Conservation (phyloP, 495 filamentous ascomycete species). For the Podospora conica region DNA sequence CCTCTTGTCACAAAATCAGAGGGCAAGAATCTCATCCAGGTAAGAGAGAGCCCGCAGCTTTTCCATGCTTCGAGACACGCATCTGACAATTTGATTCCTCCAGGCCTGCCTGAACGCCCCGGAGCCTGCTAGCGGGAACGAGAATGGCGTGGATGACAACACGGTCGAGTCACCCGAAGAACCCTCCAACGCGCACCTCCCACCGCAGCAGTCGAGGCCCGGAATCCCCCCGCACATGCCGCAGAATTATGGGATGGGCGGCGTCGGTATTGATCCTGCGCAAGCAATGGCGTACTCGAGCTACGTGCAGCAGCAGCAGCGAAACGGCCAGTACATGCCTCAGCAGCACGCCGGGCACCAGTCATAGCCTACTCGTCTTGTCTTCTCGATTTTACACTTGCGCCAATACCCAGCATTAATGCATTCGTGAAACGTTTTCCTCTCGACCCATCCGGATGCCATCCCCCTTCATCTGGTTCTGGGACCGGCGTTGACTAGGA, state of each 20-base stretch:
- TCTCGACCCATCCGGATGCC: constrained; percentile 25
- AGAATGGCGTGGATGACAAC: constrained; percentile 84
- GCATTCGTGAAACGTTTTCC: constrained; percentile 40
- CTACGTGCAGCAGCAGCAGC: constrained; percentile 51
- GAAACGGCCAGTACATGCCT: constrained; percentile 47
- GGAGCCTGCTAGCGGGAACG: constrained; percentile 76
- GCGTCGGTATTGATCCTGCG: constrained; percentile 50
- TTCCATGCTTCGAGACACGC: not conserved
- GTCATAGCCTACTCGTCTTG: constrained; percentile 30
- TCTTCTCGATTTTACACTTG: constrained; percentile 30
- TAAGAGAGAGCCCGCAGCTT: constrained; percentile 37
- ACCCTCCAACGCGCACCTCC: constrained; percentile 51
- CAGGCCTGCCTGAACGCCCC: constrained; percentile 93
- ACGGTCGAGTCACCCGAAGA: constrained; percentile 61
- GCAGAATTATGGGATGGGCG: constrained; percentile 40
- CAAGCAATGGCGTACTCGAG: constrained; percentile 56
- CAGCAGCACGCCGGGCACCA: constrained; percentile 52
- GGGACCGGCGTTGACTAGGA: constrained; percentile 28
- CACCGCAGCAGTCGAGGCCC: constrained; percentile 47
- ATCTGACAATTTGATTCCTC: constrained; percentile 7
- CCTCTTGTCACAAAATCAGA: constrained; percentile 98
- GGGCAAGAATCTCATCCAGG: constrained; percentile 99
- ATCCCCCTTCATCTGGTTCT: constrained; percentile 16
- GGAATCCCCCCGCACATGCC: constrained; percentile 50
- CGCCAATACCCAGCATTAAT: constrained; percentile 48